phyloP scores from a whole-genome alignment of 805 yeast species.

The Yamadazyma endophytica region DNA sequence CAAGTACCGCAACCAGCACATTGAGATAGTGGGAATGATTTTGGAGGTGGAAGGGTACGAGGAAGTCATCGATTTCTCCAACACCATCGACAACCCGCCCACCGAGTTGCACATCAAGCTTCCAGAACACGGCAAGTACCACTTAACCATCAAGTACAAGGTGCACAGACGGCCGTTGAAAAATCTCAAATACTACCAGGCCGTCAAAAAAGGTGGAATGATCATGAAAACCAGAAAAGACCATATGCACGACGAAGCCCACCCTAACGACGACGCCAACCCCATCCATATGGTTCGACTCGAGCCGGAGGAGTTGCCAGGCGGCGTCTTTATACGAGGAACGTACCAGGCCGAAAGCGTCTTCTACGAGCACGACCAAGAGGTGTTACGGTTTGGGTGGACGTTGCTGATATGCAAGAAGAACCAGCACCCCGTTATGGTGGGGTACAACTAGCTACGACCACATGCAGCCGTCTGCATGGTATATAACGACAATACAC shows the following conservation, averaged over 20 bases:
- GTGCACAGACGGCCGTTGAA: constrained; percentile 17
- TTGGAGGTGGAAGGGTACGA: constrained; percentile 24
- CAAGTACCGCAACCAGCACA: constrained; percentile 18
- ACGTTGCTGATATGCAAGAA: constrained; percentile 18
- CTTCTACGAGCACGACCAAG: constrained; percentile 16
- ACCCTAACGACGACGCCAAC: constrained; percentile 14
- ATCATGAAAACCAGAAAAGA: constrained; percentile 18
- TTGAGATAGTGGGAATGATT: constrained; percentile 22
- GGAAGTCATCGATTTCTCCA: constrained; percentile 15
- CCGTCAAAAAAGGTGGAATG: constrained; percentile 24
- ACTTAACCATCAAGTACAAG: constrained; percentile 19
- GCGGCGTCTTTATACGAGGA: constrained; percentile 26
- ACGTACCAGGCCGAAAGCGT: constrained; percentile 19
- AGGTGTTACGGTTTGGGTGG: constrained; percentile 14
- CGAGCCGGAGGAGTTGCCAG: constrained; percentile 25
- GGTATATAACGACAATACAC: too few relatives aligned
- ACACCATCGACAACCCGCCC: constrained; percentile 23
- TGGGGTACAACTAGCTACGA: too few relatives aligned
- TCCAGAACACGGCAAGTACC: constrained; percentile 24
- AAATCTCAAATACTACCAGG: constrained; percentile 21
- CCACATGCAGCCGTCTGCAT: too few relatives aligned
- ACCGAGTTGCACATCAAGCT: constrained; percentile 18
- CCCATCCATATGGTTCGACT: constrained; percentile 17
- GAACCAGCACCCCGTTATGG: too few relatives aligned
- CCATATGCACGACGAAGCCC: constrained; percentile 15